Evolutionary conservation across 371 early-diverging fungal genomes (phyloP), one percentile per base, ranked within the genome.

Genomic region (Neoconidiobolus thromboides): DNA sequence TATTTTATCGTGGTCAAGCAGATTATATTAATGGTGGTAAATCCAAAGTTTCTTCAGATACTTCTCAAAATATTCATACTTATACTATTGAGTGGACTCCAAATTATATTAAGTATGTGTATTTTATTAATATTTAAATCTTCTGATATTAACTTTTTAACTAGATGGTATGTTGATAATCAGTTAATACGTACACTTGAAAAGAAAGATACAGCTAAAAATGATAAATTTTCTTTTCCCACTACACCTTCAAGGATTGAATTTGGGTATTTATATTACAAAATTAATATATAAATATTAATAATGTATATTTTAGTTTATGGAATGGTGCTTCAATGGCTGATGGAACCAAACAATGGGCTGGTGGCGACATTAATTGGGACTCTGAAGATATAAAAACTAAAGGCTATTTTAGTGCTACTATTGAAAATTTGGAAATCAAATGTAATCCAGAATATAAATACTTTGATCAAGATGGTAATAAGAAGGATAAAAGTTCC

Each of bases 301-400:
- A 76, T n/a, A 68, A 67, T 52, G 69, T 82, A 54, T 74, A 76
- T 58, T 73, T 76, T 69, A 78, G 80, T 15, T 70, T 82, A 55
- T 84, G 85, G 85, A 83, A 84, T 63, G 85, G 81, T 44, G 81
- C 81, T 48, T 69, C 70, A 43, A 75, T 73, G 10, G 67, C 69
- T 48, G 53, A 71, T 51, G 81, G 83, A 51, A 81, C 82, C 5
- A 65, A 74, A 12, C 65, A 71, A 7, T 85, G 82, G 83, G 82
- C 83, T 7, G 83, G 83, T 53, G 72, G 75, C 4, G 73, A 74
- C 43, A 75, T 77, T 48, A 70, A 78, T 52, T 84, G 44, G 47
- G 47, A 61, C 48, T 54, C 62, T 6, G 55, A 53, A 38, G 62
- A 61, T 48, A 55, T 61, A 37, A 15, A 55, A 15, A 48, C 6